These are phyloP conservation scores for Erythrophleum fordii DNA, from an alignment of 306 rosid genomes.

Conservation along the genomic window DNA sequence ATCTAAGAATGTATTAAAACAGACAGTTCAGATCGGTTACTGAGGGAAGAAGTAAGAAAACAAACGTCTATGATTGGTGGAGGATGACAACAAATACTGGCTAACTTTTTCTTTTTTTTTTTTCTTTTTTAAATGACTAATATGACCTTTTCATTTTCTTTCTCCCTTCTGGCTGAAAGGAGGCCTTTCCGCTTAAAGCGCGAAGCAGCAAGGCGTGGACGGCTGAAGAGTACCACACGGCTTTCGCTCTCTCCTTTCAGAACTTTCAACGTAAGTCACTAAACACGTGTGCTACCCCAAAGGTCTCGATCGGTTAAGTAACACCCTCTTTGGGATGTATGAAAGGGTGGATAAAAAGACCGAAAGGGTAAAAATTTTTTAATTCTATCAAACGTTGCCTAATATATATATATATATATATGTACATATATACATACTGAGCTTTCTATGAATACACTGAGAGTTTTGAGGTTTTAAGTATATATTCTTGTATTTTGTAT, in stretches of 20 bases:
- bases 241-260: conserved; percentile 6
- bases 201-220: conserved; percentile 11
- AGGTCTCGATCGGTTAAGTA: too few species aligned
- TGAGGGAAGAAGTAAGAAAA: conserved; percentile 17
- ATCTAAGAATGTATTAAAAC: conserved; percentile 13
- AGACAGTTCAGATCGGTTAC: conserved; percentile 40
- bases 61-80: conserved; percentile 35
- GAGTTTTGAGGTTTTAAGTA: background rate
- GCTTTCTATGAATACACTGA: too few species aligned
- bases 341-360: too few species aligned
- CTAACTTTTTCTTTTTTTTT: background rate
- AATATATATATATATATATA: too few species aligned
- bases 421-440: too few species aligned
- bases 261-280: conserved; percentile 16
- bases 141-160: background rate
- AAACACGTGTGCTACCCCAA: background rate
- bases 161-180: background rate
- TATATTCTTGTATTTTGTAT: background rate
- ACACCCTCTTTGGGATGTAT: too few species aligned
- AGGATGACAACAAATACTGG: background rate
- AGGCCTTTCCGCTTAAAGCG: conserved; percentile 23
- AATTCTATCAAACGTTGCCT: too few species aligned
- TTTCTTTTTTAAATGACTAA: background rate
- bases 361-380: too few species aligned
- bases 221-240: conserved; percentile 8